Percentiles rank a stretch among this genome's conserved stretches.
phyloP scores from a whole-genome alignment of 768 basidiomycete genomes.

The Lactarius vividus region DNA sequence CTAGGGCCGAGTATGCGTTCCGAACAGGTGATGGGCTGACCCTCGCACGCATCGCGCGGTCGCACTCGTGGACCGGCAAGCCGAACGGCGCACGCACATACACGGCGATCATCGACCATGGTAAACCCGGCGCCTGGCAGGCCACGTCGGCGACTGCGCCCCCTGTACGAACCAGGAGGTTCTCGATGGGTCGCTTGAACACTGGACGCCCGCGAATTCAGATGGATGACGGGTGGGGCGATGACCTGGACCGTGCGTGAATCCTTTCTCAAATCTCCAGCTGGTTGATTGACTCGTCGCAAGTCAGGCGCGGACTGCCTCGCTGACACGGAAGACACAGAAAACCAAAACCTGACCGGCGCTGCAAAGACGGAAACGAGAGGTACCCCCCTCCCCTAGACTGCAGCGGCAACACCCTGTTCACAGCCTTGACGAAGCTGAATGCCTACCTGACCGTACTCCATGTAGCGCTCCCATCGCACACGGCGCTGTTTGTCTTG shows the following conservation, averaged over 20 bases:
- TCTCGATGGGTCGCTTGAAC: constrained; percentile 37
- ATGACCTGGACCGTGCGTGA: constrained; percentile 72
- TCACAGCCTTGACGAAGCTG: not conserved
- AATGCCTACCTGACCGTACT: not conserved
- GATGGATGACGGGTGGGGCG: constrained; percentile 67
- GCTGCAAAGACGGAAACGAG: too few relatives aligned
- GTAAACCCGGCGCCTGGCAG: too few relatives aligned
- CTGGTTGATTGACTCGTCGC: constrained; percentile 37
- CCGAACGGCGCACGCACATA: too few relatives aligned
- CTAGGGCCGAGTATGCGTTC: too few relatives aligned
- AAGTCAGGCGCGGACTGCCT: constrained; percentile 31
- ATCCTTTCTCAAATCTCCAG: not conserved
- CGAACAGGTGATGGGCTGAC: too few relatives aligned
- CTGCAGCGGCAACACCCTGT: not conserved
- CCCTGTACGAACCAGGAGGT: too few relatives aligned
- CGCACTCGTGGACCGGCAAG: too few relatives aligned
- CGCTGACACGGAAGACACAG: not conserved
- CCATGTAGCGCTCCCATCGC: not conserved
- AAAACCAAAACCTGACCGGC: not conserved
- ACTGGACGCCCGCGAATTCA: constrained; percentile 32
- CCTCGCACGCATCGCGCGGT: too few relatives aligned
- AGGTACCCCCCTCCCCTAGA: too few relatives aligned
- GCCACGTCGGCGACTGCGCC: too few relatives aligned
- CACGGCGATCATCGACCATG: too few relatives aligned
- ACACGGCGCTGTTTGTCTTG: not conserved